These are phyloP conservation scores for Apiotrichum montevideense DNA, from an alignment of 1,284 basidiomycete species.

Conservation along the genomic window DNA sequence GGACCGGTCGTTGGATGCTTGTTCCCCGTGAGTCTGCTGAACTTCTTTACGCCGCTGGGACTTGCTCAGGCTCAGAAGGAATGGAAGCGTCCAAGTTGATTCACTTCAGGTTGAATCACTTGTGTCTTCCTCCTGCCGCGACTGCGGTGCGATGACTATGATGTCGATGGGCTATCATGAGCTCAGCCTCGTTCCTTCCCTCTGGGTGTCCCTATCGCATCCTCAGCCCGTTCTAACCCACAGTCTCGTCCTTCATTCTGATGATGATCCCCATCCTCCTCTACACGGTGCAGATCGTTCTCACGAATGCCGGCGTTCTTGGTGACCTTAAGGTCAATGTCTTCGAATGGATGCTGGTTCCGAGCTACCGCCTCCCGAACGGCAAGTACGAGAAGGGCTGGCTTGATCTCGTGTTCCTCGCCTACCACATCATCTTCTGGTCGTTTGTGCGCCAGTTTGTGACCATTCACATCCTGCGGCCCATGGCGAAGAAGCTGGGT, in stretches of 20 bases:
- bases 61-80: not conserved
- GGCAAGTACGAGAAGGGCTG: conserved; percentile 67
- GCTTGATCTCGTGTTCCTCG: conserved; percentile 73
- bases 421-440: conserved; percentile 84
- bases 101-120: no score
- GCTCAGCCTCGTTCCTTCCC: no score
- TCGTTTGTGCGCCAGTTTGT: conserved; percentile 80
- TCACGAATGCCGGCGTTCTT: conserved; percentile 33
- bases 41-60: not conserved
- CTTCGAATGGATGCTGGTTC: conserved; percentile 66
- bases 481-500: conserved; percentile 65
- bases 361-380: conserved; percentile 62
- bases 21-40: conserved; percentile 57
- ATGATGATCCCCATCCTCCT: conserved; percentile 66
- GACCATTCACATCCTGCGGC: conserved; percentile 63
- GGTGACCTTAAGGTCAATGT: conserved; percentile 60
- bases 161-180: not conserved
- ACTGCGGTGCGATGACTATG: not conserved
- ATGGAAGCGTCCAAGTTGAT: no score
- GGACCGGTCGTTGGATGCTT: conserved; percentile 63
- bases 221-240: not conserved
- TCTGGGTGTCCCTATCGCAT: no score
- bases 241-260: conserved; percentile 66
- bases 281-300: conserved; percentile 64
- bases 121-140: no score